Evolutionary conservation across 83 land plant species (phyloP).

Genomic region (Picea mariana): DNA sequence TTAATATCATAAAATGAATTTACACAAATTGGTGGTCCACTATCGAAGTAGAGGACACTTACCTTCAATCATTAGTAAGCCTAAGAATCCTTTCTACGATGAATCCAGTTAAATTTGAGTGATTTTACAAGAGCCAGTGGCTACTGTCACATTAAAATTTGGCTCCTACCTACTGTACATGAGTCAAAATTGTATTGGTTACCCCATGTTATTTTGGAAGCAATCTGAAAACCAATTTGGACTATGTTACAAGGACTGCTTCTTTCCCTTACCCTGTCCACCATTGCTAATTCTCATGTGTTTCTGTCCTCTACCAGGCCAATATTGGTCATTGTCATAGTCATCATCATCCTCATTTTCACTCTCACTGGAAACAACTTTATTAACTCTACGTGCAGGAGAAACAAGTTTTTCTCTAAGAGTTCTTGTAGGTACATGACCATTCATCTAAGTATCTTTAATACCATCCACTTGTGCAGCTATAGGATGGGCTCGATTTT

Average conservation of each 20-base stretch:
- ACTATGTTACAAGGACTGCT: constrained; percentile 35
- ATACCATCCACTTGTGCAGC: constrained; percentile 29
- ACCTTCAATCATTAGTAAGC: constrained; percentile 4
- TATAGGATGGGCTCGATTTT: constrained; percentile 52
- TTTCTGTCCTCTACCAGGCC: constrained; percentile 27
- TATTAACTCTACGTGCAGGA: no score
- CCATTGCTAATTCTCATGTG: constrained; percentile 29
- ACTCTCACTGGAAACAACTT: constrained; percentile 2
- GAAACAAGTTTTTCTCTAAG: neutral
- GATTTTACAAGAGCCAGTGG: constrained; percentile 15
- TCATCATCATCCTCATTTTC: constrained; percentile 28
- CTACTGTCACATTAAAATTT: constrained; percentile 8
- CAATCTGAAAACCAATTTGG: constrained; percentile 11
- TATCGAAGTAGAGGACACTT: constrained; percentile 16
- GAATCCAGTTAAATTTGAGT: constrained; percentile 8
- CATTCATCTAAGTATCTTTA: constrained; percentile 13
- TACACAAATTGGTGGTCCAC: constrained; percentile 15
- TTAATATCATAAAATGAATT: constrained; percentile 11
- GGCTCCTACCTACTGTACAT: constrained; percentile 16
- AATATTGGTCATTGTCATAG: no score
- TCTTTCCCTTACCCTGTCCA: constrained; percentile 25
- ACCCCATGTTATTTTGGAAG: constrained; percentile 6
- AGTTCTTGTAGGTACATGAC: constrained; percentile 14
- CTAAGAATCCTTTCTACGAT: constrained; percentile 15
- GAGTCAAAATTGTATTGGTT: constrained; percentile 17